phyloP scores from a whole-genome alignment of 257 asterid genomes.

The Anisodus tanguticus region DNA sequence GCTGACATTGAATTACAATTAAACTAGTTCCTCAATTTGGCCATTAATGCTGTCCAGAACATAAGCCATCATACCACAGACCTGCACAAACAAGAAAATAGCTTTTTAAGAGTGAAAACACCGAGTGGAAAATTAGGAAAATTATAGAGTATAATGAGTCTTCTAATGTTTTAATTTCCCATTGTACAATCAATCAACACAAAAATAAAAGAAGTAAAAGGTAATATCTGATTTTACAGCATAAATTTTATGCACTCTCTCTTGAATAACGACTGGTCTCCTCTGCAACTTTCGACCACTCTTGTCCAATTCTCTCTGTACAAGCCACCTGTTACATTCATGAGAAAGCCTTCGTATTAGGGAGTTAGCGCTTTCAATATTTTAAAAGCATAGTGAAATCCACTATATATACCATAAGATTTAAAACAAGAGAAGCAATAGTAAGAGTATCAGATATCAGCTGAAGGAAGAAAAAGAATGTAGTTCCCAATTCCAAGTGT shows the following conservation, averaged over 20 bases:
- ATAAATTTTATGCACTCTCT: conserved; percentile 43
- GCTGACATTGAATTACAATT: background rate
- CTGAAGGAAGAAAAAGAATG: conserved; percentile 5
- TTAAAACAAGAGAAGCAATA: background rate
- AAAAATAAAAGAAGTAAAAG: conserved; percentile 5
- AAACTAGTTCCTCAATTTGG: background rate
- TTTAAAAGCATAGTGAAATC: conserved; percentile 6
- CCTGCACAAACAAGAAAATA: conserved; percentile 17
- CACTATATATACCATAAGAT: background rate
- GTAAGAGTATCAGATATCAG: conserved; percentile 18
- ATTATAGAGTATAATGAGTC: background rate
- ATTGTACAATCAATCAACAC: background rate
- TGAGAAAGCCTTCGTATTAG: conserved; percentile 31
- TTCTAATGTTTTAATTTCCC: background rate
- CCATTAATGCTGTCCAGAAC: background rate
- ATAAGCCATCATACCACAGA: background rate
- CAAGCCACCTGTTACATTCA: conserved; percentile 64
- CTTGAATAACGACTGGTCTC: conserved; percentile 70
- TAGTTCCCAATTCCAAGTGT: background rate
- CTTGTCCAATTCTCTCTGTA: conserved; percentile 69
- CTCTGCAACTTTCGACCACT: conserved; percentile 87
- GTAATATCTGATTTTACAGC: conserved; percentile 36
- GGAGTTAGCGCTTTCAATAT: background rate
- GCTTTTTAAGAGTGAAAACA: background rate
- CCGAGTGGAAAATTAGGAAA: conserved; percentile 1